Evolutionary conservation across 345 rosid species (phyloP).

Genomic region (Linum trigynum): DNA sequence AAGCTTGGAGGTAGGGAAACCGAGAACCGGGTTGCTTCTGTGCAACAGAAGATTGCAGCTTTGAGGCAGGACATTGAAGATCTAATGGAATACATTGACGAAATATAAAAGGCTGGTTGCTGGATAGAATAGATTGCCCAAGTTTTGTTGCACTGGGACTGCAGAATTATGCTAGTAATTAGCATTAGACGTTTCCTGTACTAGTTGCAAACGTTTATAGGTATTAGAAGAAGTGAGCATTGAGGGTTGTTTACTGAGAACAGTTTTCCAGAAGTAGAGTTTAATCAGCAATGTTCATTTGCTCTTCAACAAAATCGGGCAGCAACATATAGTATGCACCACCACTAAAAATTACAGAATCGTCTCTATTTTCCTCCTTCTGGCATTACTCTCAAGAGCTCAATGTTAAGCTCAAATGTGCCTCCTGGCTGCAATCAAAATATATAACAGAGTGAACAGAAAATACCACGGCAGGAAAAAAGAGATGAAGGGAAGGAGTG

Average conservation of each 20-base stretch:
- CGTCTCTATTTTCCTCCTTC: constrained; percentile 30
- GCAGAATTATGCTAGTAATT: neutral
- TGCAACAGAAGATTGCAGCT: constrained; percentile 54
- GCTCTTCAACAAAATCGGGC: too few species aligned
- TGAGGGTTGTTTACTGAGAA: too few species aligned
- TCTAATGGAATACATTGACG: constrained; percentile 68
- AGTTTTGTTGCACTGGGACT: neutral
- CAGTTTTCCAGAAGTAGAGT: too few species aligned
- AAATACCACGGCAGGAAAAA: neutral
- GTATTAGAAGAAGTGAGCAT: too few species aligned
- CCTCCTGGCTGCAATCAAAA: constrained; percentile 61
- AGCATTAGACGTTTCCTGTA: neutral
- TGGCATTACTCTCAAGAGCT: constrained; percentile 58
- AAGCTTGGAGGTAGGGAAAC: constrained; percentile 59
- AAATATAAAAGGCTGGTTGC: constrained; percentile 30
- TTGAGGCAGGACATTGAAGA: constrained; percentile 84
- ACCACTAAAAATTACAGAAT: neutral
- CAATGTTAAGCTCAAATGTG: constrained; percentile 66
- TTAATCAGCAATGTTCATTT: too few species aligned
- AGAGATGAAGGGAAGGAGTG: neutral
- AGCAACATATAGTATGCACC: too few species aligned
- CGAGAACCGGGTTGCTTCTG: constrained; percentile 60
- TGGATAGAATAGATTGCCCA: neutral
- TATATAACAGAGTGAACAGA: neutral
- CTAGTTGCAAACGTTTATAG: neutral